These are phyloP conservation scores for Leccinum variabile DNA, from an alignment of 1,284 basidiomycete species.

Conservation along the genomic window DNA sequence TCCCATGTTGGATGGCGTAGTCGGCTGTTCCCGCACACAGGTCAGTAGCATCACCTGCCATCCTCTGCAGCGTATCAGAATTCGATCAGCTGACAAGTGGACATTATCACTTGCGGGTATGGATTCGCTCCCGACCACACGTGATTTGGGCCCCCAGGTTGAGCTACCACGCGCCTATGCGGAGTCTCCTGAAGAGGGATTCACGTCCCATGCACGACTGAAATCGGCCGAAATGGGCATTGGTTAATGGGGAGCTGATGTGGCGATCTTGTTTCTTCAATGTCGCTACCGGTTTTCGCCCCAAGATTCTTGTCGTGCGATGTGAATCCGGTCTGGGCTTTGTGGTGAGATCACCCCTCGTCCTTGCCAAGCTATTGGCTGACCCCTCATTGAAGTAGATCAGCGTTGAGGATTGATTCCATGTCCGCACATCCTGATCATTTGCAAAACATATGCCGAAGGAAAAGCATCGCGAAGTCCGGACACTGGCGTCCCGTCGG, in stretches of 20 bases:
- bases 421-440: slow-evolving; percentile 21
- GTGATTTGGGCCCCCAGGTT: slow-evolving; percentile 1
- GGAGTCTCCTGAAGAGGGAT: slow-evolving; percentile 1
- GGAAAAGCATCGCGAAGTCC: slow-evolving; percentile 18
- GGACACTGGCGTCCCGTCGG: not conserved
- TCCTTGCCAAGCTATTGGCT: not conserved
- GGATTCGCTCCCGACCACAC: slow-evolving; percentile 6
- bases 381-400: slow-evolving; percentile 14
- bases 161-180: slow-evolving; percentile 1
- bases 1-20: not conserved
- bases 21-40: slow-evolving; percentile 34
- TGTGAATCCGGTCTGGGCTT: slow-evolving; percentile 15
- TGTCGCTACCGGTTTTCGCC: slow-evolving; percentile 40
- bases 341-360: slow-evolving; percentile 20
- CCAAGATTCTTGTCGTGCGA: slow-evolving; percentile 37
- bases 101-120: slow-evolving; percentile 40
- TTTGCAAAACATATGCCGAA: slow-evolving; percentile 19
- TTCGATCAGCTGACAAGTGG: slow-evolving; percentile 39
- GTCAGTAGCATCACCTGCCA: slow-evolving; percentile 47
- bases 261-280: slow-evolving; percentile 43
- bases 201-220: slow-evolving; percentile 1
- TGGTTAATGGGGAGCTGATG: slow-evolving; percentile 13
- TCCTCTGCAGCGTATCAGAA: slow-evolving; percentile 35
- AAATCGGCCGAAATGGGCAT: slow-evolving; percentile 1
- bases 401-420: slow-evolving; percentile 26